phyloP scores from a whole-genome alignment of 2,329 filamentous ascomycete genomes.

The Metarhizium brunneum region DNA sequence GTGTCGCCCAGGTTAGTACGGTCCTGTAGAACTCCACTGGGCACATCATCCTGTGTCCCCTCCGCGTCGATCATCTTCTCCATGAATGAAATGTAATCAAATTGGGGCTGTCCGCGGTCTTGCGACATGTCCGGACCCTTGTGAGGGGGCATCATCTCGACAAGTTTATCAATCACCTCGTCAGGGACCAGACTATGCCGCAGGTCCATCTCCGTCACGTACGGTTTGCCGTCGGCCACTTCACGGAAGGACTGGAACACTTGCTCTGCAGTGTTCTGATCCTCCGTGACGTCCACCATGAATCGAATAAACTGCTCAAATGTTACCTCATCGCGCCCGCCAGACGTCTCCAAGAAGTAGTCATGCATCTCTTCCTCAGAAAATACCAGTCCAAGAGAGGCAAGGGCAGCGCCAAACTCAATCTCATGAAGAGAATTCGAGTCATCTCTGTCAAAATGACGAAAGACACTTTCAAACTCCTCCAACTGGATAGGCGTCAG shows the following conservation, averaged over 20 bases:
- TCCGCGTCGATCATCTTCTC: constrained; percentile 60
- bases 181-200: constrained; percentile 92
- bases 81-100: constrained; percentile 97
- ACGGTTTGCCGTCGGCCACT: constrained; percentile 96
- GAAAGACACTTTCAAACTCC: constrained; percentile 96
- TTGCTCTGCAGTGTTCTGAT: constrained; percentile 97
- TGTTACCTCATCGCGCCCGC: constrained; percentile 68
- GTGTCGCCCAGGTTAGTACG: constrained; percentile 21
- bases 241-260: constrained; percentile 97
- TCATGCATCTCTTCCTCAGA: constrained; percentile 98
- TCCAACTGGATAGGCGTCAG: constrained; percentile 95
- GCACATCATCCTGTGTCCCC: constrained; percentile 17
- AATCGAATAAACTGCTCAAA: constrained; percentile 99
- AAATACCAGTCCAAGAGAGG: constrained; percentile 91
- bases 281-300: constrained; percentile 98
- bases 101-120: constrained; percentile 78
- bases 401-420: constrained; percentile 90
- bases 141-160: constrained; percentile 78
- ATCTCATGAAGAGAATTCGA: constrained; percentile 86
- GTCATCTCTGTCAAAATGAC: constrained; percentile 91
- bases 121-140: constrained; percentile 76
- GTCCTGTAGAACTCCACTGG: constrained; percentile 23
- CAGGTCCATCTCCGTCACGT: constrained; percentile 95
- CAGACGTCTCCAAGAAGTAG: constrained; percentile 82
- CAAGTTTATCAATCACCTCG: constrained; percentile 88